Conservation (phyloP, 805 yeast genomes). For the Yarrowia osloensis region DNA sequence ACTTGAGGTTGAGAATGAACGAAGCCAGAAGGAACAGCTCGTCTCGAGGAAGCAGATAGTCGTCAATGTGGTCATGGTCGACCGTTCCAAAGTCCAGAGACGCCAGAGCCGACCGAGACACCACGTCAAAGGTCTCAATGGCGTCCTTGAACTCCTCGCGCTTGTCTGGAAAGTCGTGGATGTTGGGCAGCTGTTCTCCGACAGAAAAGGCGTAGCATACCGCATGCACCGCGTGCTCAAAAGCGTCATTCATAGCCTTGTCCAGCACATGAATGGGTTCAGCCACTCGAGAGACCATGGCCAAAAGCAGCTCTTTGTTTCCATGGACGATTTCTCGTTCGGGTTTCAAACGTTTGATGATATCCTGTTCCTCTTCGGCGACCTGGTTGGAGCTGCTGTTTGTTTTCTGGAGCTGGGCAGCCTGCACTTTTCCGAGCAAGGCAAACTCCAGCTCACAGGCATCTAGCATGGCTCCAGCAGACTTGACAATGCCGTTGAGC, state of each 20-base stretch:
- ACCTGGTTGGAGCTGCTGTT: neutral
- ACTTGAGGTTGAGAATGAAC: constrained; percentile 49
- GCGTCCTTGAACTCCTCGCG: constrained; percentile 11
- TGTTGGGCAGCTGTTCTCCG: neutral
- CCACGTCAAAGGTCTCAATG: constrained; percentile 13
- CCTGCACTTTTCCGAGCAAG: constrained; percentile 38
- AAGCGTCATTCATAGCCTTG: constrained; percentile 9
- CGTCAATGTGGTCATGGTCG: constrained; percentile 32
- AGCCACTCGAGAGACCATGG: constrained; percentile 42
- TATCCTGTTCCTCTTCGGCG: constrained; percentile 32
- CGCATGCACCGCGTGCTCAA: neutral
- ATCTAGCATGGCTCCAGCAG: constrained; percentile 49
- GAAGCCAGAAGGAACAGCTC: constrained; percentile 54
- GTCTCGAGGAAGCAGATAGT: constrained; percentile 49
- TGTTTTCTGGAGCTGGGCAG: constrained; percentile 3
- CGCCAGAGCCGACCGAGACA: constrained; percentile 7
- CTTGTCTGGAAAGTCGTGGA: neutral
- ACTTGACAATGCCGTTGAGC: constrained; percentile 43
- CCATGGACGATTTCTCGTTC: constrained; percentile 46
- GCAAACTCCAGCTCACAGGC: constrained; percentile 52
- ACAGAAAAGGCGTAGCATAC: neutral
- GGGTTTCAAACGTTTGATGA: constrained; percentile 34
- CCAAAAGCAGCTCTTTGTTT: constrained; percentile 45
- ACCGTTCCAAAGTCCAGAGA: constrained; percentile 14
- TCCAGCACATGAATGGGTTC: constrained; percentile 6